Evolutionary conservation across 2,329 filamentous ascomycete species (phyloP), one percentile per base, ranked within the genome.

Genomic region (Dichotomopilus funicola): DNA sequence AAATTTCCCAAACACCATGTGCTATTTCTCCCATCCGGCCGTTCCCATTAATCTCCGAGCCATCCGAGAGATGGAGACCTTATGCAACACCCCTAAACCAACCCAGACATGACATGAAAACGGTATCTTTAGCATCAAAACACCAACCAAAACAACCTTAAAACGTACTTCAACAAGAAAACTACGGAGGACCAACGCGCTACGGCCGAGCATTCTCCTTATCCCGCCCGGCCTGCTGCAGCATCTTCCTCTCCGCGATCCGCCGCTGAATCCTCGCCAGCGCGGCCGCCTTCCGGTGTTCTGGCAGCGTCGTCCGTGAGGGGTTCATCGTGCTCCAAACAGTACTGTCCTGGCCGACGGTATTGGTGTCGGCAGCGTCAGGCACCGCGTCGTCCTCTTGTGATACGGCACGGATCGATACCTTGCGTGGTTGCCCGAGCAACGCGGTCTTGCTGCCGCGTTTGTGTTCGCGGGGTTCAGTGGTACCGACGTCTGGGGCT

Each of bases 201-300:
- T 42, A 72, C 27, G 73, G 72, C 56, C 68, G 69, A 58, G 78
- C 59, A 63, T 82, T 82, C 69, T 82, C 80, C 71, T 81, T 80
- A 59, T 77, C 74, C 36, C 65, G 60, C 9, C 64, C 67, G 37
- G 65, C 65, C 51, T 68, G 66, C 49, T 68, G 66, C 34, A 67
- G 64, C 55, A 68, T 69, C 64, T 70, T 72, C 65, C 78, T 78
- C 65, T 81, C 75, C n/a, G 74, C 73, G 64, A 75, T 76, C 63
- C 78, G 75, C 66, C 75, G 73, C 66, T 81, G 76, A 11, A 83
- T 74, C 6, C 79, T 70, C 43, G 79, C 80, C 51, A 80, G 71
- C 9, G 79, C 80, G 1, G 79, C 80, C 6, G 78, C 76, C 46
- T 73, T 72, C 37, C 81, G 72, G 50, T 79, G 77, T 3, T 77